Evolutionary conservation across 1,284 basidiomycete species (phyloP).

Genomic region (Sporisorium iseilematis-ciliati): DNA sequence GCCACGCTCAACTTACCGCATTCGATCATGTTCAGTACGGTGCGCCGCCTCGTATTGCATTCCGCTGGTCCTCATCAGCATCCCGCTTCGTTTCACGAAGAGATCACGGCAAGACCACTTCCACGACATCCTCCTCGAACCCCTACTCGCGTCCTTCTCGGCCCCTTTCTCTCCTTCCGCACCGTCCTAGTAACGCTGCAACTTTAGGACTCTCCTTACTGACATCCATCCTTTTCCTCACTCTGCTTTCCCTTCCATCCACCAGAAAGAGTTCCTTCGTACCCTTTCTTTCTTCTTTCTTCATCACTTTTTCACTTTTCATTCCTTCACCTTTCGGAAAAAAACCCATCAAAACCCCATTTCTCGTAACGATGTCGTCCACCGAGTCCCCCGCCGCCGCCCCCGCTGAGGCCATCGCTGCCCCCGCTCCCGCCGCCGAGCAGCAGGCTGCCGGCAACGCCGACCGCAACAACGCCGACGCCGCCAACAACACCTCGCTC

Average conservation of each 20-base stretch:
- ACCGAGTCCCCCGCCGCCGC: conserved; percentile 53
- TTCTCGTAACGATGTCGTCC: conserved; percentile 53
- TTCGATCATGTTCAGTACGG: not conserved
- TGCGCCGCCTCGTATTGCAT: conserved; percentile 2
- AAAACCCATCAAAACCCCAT: conserved; percentile 17
- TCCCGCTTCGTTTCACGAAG: not conserved
- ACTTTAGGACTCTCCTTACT: conserved; percentile 8
- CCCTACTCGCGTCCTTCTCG: not conserved
- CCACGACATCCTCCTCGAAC: not conserved
- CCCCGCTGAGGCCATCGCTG: conserved; percentile 53
- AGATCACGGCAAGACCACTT: not conserved
- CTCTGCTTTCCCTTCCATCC: not conserved
- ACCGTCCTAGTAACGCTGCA: not conserved
- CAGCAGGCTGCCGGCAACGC: conserved; percentile 63
- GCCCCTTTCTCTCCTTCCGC: not conserved
- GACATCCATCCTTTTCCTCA: conserved; percentile 7
- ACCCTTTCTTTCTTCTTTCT: conserved; percentile 36
- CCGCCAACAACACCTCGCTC: conserved; percentile 78
- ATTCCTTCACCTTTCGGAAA: conserved; percentile 15
- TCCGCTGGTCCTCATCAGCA: not conserved
- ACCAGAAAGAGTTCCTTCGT: conserved; percentile 36
- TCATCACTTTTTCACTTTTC: not conserved
- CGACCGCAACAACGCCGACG: conserved; percentile 34
- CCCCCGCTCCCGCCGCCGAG: conserved; percentile 51
- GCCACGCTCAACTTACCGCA: not conserved